Evolutionary conservation across 371 early-diverging fungal genomes (phyloP).

Genomic region (Mucor piriformis): DNA sequence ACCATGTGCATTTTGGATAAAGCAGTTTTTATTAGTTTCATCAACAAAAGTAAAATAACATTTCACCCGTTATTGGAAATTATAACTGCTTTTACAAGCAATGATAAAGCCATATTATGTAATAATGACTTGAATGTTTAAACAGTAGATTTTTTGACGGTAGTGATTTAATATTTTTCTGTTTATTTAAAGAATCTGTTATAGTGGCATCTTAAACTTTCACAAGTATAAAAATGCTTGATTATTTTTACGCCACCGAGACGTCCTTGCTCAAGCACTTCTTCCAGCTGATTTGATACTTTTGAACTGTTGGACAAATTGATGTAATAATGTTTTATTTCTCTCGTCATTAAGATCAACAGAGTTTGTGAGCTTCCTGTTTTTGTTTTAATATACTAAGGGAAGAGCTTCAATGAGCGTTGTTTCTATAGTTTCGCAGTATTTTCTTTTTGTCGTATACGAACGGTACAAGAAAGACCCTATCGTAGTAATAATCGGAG

Average conservation of each 20-base stretch:
- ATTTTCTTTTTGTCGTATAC: slow-evolving; percentile 21
- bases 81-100: slow-evolving; percentile 26
- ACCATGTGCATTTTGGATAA: too few relatives aligned
- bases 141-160: background rate
- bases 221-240: slow-evolving; percentile 17
- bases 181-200: slow-evolving; percentile 22
- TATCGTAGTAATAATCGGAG: slow-evolving; percentile 17
- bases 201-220: too few relatives aligned
- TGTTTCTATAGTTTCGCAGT: slow-evolving; percentile 22
- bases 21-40: background rate
- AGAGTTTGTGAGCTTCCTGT: too few relatives aligned
- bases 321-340: slow-evolving; percentile 11
- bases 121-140: slow-evolving; percentile 16
- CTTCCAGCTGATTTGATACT: slow-evolving; percentile 19
- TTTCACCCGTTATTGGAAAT: slow-evolving; percentile 22
- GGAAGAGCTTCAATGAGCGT: slow-evolving; percentile 15
- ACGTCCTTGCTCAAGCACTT: slow-evolving; percentile 23
- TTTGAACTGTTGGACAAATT: slow-evolving; percentile 25
- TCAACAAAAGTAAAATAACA: slow-evolving; percentile 15
- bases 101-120: slow-evolving; percentile 21
- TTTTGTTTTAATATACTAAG: slow-evolving; percentile 13
- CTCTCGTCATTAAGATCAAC: slow-evolving; percentile 14
- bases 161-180: slow-evolving; percentile 2
- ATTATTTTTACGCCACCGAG: slow-evolving; percentile 8
- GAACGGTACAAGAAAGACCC: too few relatives aligned